Evolutionary conservation across 768 basidiomycete species (phyloP), one percentile per base, ranked within the genome.

Genomic region (Hericium coralloides): DNA sequence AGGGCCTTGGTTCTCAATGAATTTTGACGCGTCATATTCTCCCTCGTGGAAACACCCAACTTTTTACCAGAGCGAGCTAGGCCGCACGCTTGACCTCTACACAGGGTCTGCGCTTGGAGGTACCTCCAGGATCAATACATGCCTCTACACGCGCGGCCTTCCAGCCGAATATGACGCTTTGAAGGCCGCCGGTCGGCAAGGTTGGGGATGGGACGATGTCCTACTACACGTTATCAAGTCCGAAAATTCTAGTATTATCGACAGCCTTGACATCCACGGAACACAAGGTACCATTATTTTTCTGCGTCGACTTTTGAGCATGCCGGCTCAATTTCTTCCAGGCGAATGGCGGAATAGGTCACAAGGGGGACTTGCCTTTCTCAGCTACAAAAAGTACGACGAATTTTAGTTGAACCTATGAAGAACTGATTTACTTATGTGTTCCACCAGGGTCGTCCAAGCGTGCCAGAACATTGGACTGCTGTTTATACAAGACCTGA

Each of bases 1-100:
- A 3, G 69, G 73, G 12, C 73, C 73, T 3, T 65, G 73, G 0
- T 49, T 74, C 18, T 72, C 72, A n/a, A 62, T 10, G 56, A 59
- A 26, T 58, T 52, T 37, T 18, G n/a, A 14, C 3, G 18, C 52
- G 12, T 37, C 31, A 9, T 25, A 17, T 6, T 52, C 18, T n/a
- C 52, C 36, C 36, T 18, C 52, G 10, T 52, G 18, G 31, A 52
- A 52, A 18, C 61, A 12, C 60, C 63, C 45, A 59, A 41, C 49
- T 63, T 56, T 55, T 53, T 57, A 3, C 65, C 63, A 38, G 53
- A 57, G 12, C 63, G 67, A 25, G 20, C 61, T 53, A 20, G 62
- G 49, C 17, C 58, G 59, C 20, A 51, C 17, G 10, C 26, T 69
- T 6, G 60, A 53, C 1, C 25, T 72, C 14, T 56, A 64, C 8